These are phyloP conservation scores for Phoenix roebelenii DNA, from an alignment of 176 grass and related monocot species.

Conservation along the genomic window DNA sequence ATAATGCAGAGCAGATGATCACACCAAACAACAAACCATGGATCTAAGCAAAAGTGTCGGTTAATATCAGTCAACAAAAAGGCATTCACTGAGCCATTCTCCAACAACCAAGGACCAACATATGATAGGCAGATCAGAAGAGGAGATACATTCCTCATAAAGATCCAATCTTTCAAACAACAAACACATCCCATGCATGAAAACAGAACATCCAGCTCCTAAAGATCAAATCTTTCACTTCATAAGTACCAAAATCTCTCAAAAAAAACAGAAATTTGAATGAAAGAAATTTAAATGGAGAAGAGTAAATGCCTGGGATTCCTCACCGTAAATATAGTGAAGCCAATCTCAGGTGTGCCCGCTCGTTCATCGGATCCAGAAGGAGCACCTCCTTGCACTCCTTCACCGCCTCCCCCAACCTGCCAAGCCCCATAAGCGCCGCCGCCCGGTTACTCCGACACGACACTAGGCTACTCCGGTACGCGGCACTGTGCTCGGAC, in stretches of 20 bases:
- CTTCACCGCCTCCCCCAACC: constrained; percentile 47
- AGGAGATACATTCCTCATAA: background rate
- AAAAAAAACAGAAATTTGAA: constrained; percentile 20
- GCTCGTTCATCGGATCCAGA: constrained; percentile 58
- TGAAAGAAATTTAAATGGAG: constrained; percentile 22
- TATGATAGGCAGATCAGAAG: background rate
- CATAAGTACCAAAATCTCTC: constrained; percentile 14
- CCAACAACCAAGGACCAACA: background rate
- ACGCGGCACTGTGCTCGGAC: constrained; percentile 53
- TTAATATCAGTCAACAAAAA: background rate
- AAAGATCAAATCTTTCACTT: constrained; percentile 19
- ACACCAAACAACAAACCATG: too few species aligned
- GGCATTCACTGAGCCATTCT: background rate
- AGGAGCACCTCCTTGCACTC: constrained; percentile 69
- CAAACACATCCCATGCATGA: background rate
- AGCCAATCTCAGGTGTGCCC: constrained; percentile 52
- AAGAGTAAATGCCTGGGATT: constrained; percentile 21
- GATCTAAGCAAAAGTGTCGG: background rate
- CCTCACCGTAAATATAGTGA: constrained; percentile 66
- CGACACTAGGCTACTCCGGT: too few species aligned
- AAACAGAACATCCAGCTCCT: constrained; percentile 14
- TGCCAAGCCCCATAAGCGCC: constrained; percentile 63
- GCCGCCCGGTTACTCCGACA: constrained; percentile 73
- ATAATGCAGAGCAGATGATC: too few species aligned
- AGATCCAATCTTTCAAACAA: constrained; percentile 1